Evolutionary conservation across 2,329 filamentous ascomycete genomes (phyloP).

Genomic region (Arthrinium puccinioides): DNA sequence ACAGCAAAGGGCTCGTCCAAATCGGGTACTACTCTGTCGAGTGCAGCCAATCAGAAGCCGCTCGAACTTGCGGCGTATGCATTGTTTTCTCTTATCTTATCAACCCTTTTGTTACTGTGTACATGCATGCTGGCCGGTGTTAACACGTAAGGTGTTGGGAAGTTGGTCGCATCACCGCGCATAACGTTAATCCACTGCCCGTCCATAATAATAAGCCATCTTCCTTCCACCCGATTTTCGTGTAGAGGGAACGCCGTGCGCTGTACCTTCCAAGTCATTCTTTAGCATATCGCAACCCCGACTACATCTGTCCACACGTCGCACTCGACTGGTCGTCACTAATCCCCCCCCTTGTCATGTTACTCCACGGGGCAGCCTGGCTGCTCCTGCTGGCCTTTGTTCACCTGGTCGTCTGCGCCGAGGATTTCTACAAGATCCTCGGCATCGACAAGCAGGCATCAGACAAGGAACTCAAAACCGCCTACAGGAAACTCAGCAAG

Average conservation of each 20-base stretch:
- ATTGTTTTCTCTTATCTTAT: conserved; percentile 1
- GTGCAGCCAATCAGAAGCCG: background rate
- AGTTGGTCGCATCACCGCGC: too few relatives aligned
- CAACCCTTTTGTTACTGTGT: background rate
- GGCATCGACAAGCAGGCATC: conserved; percentile 72
- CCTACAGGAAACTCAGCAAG: conserved; percentile 87
- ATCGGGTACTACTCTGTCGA: background rate
- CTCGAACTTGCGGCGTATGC: conserved; percentile 4
- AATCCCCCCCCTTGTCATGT: conserved; percentile 46
- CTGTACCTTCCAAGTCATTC: too few relatives aligned
- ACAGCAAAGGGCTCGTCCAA: too few relatives aligned
- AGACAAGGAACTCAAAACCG: conserved; percentile 86
- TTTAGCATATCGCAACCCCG: too few relatives aligned
- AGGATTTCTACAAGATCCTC: conserved; percentile 71
- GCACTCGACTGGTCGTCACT: too few relatives aligned
- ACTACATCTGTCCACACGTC: too few relatives aligned
- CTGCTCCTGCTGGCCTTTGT: conserved; percentile 46
- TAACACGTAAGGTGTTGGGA: too few relatives aligned
- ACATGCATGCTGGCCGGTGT: too few relatives aligned
- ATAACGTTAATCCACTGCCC: too few relatives aligned
- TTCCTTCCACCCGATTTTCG: too few relatives aligned
- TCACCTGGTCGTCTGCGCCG: conserved; percentile 48
- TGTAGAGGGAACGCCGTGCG: too few relatives aligned
- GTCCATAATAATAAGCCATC: too few relatives aligned
- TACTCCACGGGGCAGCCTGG: conserved; percentile 39